Base-by-base conservation (phyloP, 768 basidiomycete genomes). In the Hortiboletus campestris region DNA sequence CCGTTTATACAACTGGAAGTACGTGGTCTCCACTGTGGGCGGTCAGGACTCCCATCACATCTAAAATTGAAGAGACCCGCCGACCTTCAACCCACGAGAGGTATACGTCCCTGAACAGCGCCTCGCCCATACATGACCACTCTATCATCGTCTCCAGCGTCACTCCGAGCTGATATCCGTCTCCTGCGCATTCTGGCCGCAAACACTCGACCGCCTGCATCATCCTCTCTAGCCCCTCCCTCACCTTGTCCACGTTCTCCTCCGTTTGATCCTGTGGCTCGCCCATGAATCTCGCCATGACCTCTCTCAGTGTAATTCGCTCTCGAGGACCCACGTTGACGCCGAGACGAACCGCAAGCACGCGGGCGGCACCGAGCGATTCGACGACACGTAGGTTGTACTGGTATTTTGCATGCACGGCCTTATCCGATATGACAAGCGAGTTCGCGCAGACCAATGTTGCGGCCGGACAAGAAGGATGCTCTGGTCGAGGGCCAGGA, bases 301-400 rank as follows among this genome's bases (percentile, higher is more conserved):
- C 84, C 59, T 88, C 83, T 53, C 88, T 76, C 19, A 86, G 70
- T 4, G 88, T 88, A 36, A 89, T 74, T 55, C 78, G 83, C 68
- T 71, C 55, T 71, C 73, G 17, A 60, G 74, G 13, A 74, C 70
- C 20, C 13, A 76, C 67, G 1, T 58, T 16, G 16, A 89, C 57
- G 2, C 77, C 79, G 22, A 94, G 79, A 36, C 75, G 72, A 31
- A 80, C 78, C 0, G 85, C 85, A 13, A 97, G 78, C 6, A 93
- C 75, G 25, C 88, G 80, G 0, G 94, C 91, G 2, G 84, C 88
- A 35, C 85, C 86, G 19, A 93, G 84, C 0, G 88, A 90, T 71
- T 97, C 94, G n/a, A 95, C 89, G 34, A 94, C 93, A 34, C 91
- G 90, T 16, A 95, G 78, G 66, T 97, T 96, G 76, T 96, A 95